phyloP scores from a whole-genome alignment of 345 rosid genomes.

The Eutrema yunnanense region DNA sequence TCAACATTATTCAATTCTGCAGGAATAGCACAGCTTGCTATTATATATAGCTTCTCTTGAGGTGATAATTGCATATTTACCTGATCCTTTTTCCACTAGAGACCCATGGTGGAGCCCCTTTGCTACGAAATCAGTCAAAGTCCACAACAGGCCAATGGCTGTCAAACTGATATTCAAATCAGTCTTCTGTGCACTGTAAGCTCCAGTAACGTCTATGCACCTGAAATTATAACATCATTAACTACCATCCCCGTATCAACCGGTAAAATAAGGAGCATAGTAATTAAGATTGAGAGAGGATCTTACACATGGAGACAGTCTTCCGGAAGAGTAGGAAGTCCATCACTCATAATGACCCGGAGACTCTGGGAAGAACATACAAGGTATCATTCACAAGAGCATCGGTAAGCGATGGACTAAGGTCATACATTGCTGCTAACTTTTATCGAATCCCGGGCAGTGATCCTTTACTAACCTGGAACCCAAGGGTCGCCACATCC shows the following conservation, averaged over 20 bases:
- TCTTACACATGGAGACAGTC: conserved; percentile 84
- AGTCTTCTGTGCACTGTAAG: conserved; percentile 86
- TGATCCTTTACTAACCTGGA: conserved; percentile 63
- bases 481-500: conserved; percentile 85
- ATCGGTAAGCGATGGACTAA: conserved; percentile 1
- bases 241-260: conserved; percentile 2
- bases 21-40: conserved; percentile 8
- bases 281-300: background rate
- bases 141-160: conserved; percentile 93
- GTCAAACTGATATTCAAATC: conserved; percentile 95
- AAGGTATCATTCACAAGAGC: conserved; percentile 23
- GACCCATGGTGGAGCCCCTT: conserved; percentile 51
- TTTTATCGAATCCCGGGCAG: background rate
- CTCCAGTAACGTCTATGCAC: conserved; percentile 97
- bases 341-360: conserved; percentile 88
- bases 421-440: background rate
- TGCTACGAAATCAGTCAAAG: conserved; percentile 81
- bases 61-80: conserved; percentile 27
- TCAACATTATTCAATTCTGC: conserved; percentile 34
- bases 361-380: conserved; percentile 52
- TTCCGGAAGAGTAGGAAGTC: conserved; percentile 75
- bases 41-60: background rate
- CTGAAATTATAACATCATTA: conserved; percentile 43
- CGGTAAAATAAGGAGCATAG: background rate
- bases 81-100: conserved; percentile 49